A percentile compares a stretch with the other conserved stretches of the same genome.
phyloP scores from a whole-genome alignment of 148 eudicot genomes.

The Talinum fruticosum region DNA sequence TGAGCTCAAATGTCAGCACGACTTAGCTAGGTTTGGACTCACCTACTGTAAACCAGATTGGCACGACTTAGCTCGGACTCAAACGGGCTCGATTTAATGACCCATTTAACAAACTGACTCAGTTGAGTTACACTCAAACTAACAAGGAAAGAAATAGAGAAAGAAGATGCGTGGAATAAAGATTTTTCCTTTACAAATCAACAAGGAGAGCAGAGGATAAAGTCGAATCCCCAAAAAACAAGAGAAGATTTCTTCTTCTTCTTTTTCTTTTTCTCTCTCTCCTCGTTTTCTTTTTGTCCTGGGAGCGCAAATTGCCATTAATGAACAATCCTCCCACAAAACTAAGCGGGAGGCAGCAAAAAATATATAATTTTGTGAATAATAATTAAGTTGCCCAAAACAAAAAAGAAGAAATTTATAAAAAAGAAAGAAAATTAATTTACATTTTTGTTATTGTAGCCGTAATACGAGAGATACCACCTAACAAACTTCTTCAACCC shows the following conservation, averaged over 20 bases:
- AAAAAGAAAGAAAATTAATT: constrained; percentile 25
- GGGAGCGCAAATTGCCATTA: neutral
- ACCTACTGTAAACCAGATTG: too few species aligned
- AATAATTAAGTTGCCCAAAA: neutral
- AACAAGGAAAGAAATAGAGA: too few species aligned
- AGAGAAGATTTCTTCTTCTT: neutral
- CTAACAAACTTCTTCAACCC: constrained; percentile 76
- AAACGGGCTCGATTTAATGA: too few species aligned
- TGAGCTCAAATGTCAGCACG: too few species aligned
- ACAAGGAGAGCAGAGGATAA: neutral
- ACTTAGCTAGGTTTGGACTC: too few species aligned
- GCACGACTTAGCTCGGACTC: too few species aligned
- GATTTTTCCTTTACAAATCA: neutral
- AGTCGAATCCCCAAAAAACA: neutral
- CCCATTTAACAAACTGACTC: too few species aligned
- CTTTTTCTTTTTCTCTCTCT: neutral
- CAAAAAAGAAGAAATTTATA: neutral
- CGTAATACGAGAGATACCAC: constrained; percentile 65
- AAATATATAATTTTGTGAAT: neutral
- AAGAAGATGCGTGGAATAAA: neutral
- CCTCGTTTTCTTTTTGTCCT: neutral
- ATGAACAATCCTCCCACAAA: too few species aligned
- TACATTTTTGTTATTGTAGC: constrained; percentile 50
- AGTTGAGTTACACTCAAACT: too few species aligned
- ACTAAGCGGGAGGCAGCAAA: neutral